These are phyloP conservation scores for Calycina marina DNA, from an alignment of 2,329 filamentous ascomycete species.

Conservation along the genomic window DNA sequence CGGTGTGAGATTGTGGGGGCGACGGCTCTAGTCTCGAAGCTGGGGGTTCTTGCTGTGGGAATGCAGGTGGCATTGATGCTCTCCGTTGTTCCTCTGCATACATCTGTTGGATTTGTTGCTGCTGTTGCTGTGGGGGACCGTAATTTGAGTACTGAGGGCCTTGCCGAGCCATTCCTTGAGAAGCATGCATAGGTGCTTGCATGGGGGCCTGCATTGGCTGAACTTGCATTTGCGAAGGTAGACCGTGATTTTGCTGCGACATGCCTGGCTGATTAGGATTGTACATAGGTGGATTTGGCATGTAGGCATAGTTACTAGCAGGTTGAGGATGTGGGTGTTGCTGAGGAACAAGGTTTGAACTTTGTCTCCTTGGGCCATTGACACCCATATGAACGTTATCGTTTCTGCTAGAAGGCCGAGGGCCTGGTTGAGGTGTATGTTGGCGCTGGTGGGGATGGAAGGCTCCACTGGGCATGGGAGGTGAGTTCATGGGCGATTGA, in stretches of 20 bases:
- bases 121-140: slow-evolving; percentile 21
- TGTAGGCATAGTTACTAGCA: slow-evolving; percentile 65
- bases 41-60: slow-evolving; percentile 41
- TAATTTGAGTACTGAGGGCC: slow-evolving; percentile 24
- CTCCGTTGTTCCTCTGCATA: slow-evolving; percentile 67
- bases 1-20: slow-evolving; percentile 39
- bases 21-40: slow-evolving; percentile 35
- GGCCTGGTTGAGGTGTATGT: slow-evolving; percentile 67
- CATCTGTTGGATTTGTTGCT: slow-evolving; percentile 41
- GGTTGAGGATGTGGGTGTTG: slow-evolving; percentile 49
- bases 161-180: slow-evolving; percentile 22
- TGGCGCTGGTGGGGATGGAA: slow-evolving; percentile 39
- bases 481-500: slow-evolving; percentile 72
- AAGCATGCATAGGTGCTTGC: slow-evolving; percentile 6
- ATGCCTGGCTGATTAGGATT: slow-evolving; percentile 39
- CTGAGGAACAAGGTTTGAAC: slow-evolving; percentile 56
- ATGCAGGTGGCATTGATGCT: slow-evolving; percentile 58
- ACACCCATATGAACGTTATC: not conserved
- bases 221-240: slow-evolving; percentile 17
- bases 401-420: slow-evolving; percentile 67
- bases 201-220: slow-evolving; percentile 25
- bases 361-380: slow-evolving; percentile 55
- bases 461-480: slow-evolving; percentile 54
- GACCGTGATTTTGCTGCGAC: slow-evolving; percentile 14
- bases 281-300: slow-evolving; percentile 77